A percentile compares a stretch with the other conserved stretches of the same genome.
Evolutionary conservation across 2,329 filamentous ascomycete genomes (phyloP).

Genomic region (Ophiostoma sp.): DNA sequence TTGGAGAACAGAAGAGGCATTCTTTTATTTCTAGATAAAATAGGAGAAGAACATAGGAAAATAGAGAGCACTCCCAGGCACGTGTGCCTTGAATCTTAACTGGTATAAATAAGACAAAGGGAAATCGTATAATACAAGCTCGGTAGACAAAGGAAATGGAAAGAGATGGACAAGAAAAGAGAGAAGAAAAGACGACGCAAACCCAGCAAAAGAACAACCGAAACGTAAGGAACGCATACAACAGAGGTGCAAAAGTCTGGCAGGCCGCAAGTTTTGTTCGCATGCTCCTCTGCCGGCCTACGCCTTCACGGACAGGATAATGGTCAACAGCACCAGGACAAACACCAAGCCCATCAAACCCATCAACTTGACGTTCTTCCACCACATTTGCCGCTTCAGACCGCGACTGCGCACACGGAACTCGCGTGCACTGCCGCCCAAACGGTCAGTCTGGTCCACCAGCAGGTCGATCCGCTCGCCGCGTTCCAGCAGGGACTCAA

Average conservation of each 20-base stretch:
- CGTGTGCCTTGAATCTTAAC: not conserved
- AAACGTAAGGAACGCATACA: not conserved
- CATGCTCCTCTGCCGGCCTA: not conserved
- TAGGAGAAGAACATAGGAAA: not conserved
- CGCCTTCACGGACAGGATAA: conserved; percentile 53
- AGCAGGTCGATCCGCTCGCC: conserved; percentile 91
- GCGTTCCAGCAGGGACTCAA: conserved; percentile 82
- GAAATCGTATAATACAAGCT: not conserved
- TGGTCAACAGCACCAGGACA: conserved; percentile 55
- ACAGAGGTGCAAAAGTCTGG: not conserved
- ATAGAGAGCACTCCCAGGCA: not conserved
- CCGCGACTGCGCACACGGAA: conserved; percentile 86
- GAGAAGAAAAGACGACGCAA: not conserved
- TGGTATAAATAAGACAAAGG: not conserved
- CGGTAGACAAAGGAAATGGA: not conserved
- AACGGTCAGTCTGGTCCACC: conserved; percentile 92
- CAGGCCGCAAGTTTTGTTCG: not conserved
- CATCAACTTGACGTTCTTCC: conserved; percentile 98
- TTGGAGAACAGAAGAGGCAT: not conserved
- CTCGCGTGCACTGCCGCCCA: conserved; percentile 85
- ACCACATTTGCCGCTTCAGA: conserved; percentile 95
- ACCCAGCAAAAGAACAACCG: not conserved
- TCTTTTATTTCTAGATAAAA: not conserved
- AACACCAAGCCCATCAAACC: conserved; percentile 71
- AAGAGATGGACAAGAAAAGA: not conserved